These are phyloP conservation scores for Rhodomyrtus psidioides DNA, from an alignment of 441 rosid genomes.

Conservation along the genomic window DNA sequence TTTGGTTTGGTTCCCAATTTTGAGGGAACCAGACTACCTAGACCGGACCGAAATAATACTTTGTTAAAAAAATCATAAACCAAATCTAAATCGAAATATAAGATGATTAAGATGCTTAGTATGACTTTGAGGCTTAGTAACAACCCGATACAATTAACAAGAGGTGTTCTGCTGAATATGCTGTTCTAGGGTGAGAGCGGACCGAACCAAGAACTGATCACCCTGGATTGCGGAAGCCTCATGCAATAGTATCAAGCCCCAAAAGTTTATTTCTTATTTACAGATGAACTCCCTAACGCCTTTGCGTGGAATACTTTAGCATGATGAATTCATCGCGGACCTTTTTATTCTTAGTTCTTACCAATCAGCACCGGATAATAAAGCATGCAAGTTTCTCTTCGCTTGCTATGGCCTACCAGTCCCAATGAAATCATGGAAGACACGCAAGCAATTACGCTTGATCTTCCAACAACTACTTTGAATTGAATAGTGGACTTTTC, in stretches of 20 bases:
- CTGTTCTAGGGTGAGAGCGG: too few species aligned
- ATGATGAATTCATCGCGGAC: neutral
- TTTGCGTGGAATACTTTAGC: neutral
- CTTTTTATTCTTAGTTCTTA: neutral
- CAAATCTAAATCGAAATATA: too few species aligned
- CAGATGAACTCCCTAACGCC: neutral
- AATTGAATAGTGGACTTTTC: neutral
- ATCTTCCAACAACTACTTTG: neutral
- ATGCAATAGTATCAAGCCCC: neutral
- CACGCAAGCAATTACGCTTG: conserved; percentile 5
- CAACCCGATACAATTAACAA: neutral
- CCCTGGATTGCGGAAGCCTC: too few species aligned
- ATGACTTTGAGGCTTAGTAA: too few species aligned
- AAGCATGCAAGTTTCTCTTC: neutral
- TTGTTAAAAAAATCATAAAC: too few species aligned
- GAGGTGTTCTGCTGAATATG: too few species aligned
- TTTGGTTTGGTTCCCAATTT: too few species aligned
- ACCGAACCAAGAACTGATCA: too few species aligned
- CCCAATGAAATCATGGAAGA: neutral
- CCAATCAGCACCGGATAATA: neutral
- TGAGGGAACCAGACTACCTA: accelerated
- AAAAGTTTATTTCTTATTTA: neutral
- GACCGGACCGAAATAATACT: too few species aligned
- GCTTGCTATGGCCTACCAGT: neutral
- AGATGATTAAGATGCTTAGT: too few species aligned